Evolutionary conservation across 164 flowering plant species (phyloP).

Genomic region (Vitis rotundifolia): DNA sequence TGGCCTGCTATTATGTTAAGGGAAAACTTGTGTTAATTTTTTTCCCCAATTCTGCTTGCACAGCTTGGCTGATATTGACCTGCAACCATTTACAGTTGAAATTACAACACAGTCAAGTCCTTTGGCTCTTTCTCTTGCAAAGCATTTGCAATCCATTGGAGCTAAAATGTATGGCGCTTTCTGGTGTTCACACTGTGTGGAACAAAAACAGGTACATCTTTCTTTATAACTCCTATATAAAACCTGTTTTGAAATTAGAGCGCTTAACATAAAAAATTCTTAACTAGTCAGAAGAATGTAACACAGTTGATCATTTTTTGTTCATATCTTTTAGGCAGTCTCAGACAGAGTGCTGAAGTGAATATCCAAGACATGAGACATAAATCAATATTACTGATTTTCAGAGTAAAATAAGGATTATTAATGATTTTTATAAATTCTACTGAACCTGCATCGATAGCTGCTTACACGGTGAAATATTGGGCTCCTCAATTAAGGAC

Average conservation of each 20-base stretch:
- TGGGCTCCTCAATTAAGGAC: too few species aligned
- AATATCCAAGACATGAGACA: too few species aligned
- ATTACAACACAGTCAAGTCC: constrained; percentile 71
- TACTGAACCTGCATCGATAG: too few species aligned
- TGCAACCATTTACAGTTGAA: constrained; percentile 60
- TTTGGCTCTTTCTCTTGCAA: constrained; percentile 77
- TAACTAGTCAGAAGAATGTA: neutral
- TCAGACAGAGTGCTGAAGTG: too few species aligned
- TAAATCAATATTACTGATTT: too few species aligned
- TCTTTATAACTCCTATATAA: neutral
- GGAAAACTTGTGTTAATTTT: neutral
- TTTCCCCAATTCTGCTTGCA: neutral
- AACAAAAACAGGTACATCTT: constrained; percentile 81
- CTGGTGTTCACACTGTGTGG: constrained; percentile 97
- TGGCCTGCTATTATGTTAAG: neutral
- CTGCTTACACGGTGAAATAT: too few species aligned
- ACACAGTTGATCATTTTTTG: neutral
- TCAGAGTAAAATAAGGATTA: too few species aligned
- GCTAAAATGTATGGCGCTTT: constrained; percentile 99
- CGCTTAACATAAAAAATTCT: neutral
- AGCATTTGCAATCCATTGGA: constrained; percentile 73
- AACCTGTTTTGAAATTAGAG: neutral
- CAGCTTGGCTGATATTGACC: constrained; percentile 55
- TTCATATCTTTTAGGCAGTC: too few species aligned
- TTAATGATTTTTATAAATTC: too few species aligned